These are phyloP conservation scores for Septoria petroselini DNA, from an alignment of 2,329 filamentous ascomycete genomes.

Conservation along the genomic window DNA sequence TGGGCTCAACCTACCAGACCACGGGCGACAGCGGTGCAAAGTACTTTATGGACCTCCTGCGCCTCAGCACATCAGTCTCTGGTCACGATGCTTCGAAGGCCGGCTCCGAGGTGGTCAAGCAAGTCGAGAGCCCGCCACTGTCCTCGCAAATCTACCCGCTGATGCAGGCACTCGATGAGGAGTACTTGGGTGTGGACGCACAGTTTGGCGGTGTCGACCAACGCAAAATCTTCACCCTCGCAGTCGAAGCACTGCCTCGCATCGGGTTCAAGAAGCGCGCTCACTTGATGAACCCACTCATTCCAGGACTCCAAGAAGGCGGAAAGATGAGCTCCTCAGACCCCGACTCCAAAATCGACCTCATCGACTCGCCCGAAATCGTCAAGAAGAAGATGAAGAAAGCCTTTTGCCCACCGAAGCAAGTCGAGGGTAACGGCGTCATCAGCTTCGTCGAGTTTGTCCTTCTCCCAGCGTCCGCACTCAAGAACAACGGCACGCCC, in stretches of 20 bases:
- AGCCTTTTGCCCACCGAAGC: constrained; percentile 71
- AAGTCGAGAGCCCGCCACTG: constrained; percentile 71
- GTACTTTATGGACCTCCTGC: constrained; percentile 88
- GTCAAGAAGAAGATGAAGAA: constrained; percentile 84
- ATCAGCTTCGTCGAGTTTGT: constrained; percentile 84
- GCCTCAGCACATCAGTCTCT: constrained; percentile 65
- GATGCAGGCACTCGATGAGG: constrained; percentile 87
- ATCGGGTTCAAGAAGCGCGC: constrained; percentile 77
- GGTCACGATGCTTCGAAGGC: constrained; percentile 85
- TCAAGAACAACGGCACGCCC: constrained; percentile 52
- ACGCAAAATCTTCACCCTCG: constrained; percentile 82
- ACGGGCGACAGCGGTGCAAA: constrained; percentile 64
- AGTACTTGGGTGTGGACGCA: constrained; percentile 80
- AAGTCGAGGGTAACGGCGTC: constrained; percentile 81
- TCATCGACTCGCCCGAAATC: constrained; percentile 73
- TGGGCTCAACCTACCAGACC: constrained; percentile 59
- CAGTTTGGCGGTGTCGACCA: constrained; percentile 87
- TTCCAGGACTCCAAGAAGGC: constrained; percentile 71
- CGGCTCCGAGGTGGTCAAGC: constrained; percentile 91
- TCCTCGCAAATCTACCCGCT: constrained; percentile 77
- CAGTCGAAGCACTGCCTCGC: constrained; percentile 79
- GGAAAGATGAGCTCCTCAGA: constrained; percentile 77
- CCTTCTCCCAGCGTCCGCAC: constrained; percentile 70
- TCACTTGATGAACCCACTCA: constrained; percentile 81
- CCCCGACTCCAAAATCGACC: constrained; percentile 81